phyloP scores from a whole-genome alignment of 495 filamentous ascomycete genomes.

The Penicillium cataractarum region DNA sequence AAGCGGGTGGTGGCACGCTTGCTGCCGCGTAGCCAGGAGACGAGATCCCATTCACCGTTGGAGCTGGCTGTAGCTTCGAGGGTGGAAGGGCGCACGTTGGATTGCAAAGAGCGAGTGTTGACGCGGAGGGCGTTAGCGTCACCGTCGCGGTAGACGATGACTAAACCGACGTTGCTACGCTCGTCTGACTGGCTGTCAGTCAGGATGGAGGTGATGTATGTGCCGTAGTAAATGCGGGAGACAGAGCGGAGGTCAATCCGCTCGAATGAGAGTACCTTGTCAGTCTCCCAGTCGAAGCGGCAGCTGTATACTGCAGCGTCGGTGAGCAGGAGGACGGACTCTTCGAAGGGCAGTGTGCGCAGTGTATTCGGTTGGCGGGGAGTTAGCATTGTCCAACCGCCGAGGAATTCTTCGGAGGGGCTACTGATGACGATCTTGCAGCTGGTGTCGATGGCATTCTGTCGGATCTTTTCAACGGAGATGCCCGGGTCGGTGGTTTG shows the following conservation, averaged over 20 bases:
- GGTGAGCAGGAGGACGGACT: slow-evolving; percentile 84
- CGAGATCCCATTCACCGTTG: slow-evolving; percentile 41
- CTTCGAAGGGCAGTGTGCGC: slow-evolving; percentile 72
- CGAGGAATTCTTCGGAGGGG: slow-evolving; percentile 77
- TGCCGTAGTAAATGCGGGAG: slow-evolving; percentile 70
- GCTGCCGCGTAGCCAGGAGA: slow-evolving; percentile 45
- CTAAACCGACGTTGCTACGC: slow-evolving; percentile 77
- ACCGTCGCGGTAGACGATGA: slow-evolving; percentile 73
- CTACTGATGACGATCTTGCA: slow-evolving; percentile 84
- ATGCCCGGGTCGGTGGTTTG: slow-evolving; percentile 86
- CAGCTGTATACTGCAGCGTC: slow-evolving; percentile 83
- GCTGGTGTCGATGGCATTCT: slow-evolving; percentile 85
- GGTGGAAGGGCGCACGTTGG: slow-evolving; percentile 38
- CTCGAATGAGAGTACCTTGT: slow-evolving; percentile 90
- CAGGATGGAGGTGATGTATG: slow-evolving; percentile 87
- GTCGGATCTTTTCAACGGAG: slow-evolving; percentile 77
- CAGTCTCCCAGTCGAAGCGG: slow-evolving; percentile 87
- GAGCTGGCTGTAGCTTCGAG: slow-evolving; percentile 33
- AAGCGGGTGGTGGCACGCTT: slow-evolving; percentile 45
- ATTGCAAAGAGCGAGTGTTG: slow-evolving; percentile 83
- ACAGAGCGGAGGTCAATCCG: slow-evolving; percentile 78
- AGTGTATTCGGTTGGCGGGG: slow-evolving; percentile 68
- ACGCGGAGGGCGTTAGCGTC: slow-evolving; percentile 67
- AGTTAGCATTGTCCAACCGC: slow-evolving; percentile 79
- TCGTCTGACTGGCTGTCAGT: slow-evolving; percentile 74